These are phyloP conservation scores for Cryoendolithus antarcticus DNA, from an alignment of 2,329 filamentous ascomycete genomes.

Conservation along the genomic window DNA sequence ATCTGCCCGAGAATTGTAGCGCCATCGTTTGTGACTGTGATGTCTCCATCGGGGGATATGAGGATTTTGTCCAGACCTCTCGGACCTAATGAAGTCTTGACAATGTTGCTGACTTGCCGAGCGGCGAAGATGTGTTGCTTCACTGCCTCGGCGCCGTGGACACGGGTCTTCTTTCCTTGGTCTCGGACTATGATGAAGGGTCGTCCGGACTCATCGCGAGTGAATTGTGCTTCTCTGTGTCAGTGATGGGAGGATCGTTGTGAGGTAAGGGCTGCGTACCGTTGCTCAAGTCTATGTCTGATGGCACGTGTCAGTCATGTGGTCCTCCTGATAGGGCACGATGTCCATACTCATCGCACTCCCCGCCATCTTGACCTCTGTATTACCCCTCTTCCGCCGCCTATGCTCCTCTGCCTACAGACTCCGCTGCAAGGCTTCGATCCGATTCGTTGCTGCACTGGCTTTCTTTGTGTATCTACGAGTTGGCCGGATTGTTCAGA, in stretches of 20 bases:
- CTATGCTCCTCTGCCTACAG: background rate
- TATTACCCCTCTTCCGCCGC: background rate
- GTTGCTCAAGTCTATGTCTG: slow-evolving; percentile 74
- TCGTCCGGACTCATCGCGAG: slow-evolving; percentile 95
- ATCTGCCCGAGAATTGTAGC: slow-evolving; percentile 93
- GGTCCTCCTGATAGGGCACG: slow-evolving; percentile 35
- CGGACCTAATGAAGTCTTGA: slow-evolving; percentile 92
- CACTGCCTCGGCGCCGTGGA: slow-evolving; percentile 91
- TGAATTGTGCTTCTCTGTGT: slow-evolving; percentile 47
- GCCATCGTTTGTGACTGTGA: slow-evolving; percentile 97
- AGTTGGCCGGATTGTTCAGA: no score
- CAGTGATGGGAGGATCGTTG: slow-evolving; percentile 1
- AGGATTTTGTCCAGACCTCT: slow-evolving; percentile 97
- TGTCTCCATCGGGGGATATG: slow-evolving; percentile 96
- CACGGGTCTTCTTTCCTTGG: slow-evolving; percentile 94
- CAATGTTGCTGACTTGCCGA: slow-evolving; percentile 88
- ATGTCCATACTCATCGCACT: slow-evolving; percentile 46
- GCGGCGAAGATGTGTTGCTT: slow-evolving; percentile 97
- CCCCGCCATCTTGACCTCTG: slow-evolving; percentile 31
- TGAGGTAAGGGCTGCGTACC: slow-evolving; percentile 39
- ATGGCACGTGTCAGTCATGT: slow-evolving; percentile 5
- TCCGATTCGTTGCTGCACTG: background rate
- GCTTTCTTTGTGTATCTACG: no score
- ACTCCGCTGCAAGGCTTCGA: background rate
- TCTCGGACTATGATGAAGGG: slow-evolving; percentile 98